Evolutionary conservation across 129 eudicot genomes (phyloP).

Genomic region (Arctium minus): DNA sequence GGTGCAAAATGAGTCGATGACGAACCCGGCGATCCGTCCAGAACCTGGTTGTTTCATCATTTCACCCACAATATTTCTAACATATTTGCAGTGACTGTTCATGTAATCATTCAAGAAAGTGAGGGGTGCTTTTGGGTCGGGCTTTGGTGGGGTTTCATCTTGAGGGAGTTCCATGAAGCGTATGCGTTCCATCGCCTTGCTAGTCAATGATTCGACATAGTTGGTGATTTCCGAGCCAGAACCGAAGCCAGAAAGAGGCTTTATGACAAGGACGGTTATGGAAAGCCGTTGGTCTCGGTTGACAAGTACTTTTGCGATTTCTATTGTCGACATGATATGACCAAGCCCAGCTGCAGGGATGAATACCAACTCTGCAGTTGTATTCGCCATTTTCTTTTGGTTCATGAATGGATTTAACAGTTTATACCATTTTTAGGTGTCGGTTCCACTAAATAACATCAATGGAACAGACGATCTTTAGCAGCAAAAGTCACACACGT

Average conservation of each 20-base stretch:
- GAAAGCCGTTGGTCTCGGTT: constrained; percentile 29
- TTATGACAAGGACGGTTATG: neutral
- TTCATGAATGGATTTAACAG: neutral
- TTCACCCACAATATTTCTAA: neutral
- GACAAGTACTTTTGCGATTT: constrained; percentile 30
- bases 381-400: constrained; percentile 7
- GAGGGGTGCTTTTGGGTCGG: neutral
- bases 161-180: neutral
- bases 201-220: neutral
- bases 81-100: neutral
- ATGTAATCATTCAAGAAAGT: neutral
- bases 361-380: constrained; percentile 26
- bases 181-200: neutral
- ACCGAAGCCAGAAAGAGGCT: neutral
- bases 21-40: neutral
- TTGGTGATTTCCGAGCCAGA: neutral
- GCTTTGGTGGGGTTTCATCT: neutral
- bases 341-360: constrained; percentile 34
- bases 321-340: constrained; percentile 25
- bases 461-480: neutral
- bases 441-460: neutral
- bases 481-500: neutral
- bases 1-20: neutral
- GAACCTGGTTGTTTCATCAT: neutral
- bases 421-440: neutral